Conservation (phyloP, 2,329 filamentous ascomycete species). For the Monilinia vaccinii-corymbosi region DNA sequence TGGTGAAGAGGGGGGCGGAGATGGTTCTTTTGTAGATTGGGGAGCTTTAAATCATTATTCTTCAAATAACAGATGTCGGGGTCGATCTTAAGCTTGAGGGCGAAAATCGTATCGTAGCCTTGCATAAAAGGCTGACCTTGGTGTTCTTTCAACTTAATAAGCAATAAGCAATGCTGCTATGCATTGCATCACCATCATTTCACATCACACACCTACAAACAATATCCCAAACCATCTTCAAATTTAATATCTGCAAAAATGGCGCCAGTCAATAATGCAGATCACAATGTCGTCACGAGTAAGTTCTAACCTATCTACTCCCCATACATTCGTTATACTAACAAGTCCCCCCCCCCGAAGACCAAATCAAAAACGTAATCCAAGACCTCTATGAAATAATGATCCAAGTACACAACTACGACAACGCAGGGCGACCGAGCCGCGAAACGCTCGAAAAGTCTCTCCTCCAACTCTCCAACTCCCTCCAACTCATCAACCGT, state of each 20-base stretch:
- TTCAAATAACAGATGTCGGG: too few relatives aligned
- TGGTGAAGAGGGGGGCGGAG: too few relatives aligned
- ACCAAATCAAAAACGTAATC: slow-evolving; percentile 50
- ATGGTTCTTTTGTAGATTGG: not conserved
- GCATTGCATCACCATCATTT: not conserved
- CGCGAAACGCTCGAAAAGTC: slow-evolving; percentile 44
- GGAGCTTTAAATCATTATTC: not conserved
- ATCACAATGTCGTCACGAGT: slow-evolving; percentile 5
- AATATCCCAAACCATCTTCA: not conserved
- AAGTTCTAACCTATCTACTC: not conserved
- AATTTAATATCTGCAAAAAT: not conserved
- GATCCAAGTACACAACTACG: slow-evolving; percentile 54
- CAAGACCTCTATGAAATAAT: slow-evolving; percentile 55
- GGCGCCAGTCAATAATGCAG: slow-evolving; percentile 4
- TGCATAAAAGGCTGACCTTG: not conserved
- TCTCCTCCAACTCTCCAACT: slow-evolving; percentile 1
- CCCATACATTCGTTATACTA: not conserved
- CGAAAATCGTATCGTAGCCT: not conserved
- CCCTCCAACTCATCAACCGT: slow-evolving; percentile 19
- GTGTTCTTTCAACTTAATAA: not conserved
- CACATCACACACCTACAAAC: not conserved
- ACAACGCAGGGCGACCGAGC: slow-evolving; percentile 39
- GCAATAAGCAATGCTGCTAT: not conserved
- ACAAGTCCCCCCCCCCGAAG: not conserved
- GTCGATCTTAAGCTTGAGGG: not conserved